A percentile compares a stretch with the other conserved stretches of the same genome.
Evolutionary conservation across 306 rosid genomes (phyloP).

Genomic region (Mucuna pruriens): DNA sequence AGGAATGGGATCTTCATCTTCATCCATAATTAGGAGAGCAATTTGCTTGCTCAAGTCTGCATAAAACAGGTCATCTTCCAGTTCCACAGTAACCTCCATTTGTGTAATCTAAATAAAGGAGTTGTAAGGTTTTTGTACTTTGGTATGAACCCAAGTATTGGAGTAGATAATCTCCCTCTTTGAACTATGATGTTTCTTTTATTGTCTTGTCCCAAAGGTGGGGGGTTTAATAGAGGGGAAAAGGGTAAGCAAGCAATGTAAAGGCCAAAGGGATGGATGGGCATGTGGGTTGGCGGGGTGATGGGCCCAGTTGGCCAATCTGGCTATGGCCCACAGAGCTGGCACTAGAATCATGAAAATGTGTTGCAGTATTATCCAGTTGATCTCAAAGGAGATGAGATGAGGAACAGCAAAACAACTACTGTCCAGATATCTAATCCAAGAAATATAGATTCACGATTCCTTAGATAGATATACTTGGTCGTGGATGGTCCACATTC

Average conservation of each 20-base stretch:
- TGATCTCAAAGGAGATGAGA: conserved; percentile 48
- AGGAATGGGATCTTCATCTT: conserved; percentile 68
- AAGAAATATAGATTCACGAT: conserved; percentile 46
- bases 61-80: conserved; percentile 76
- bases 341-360: conserved; percentile 59
- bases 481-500: conserved; percentile 37
- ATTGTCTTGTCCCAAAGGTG: conserved; percentile 26
- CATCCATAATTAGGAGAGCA: conserved; percentile 83
- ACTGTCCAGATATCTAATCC: conserved; percentile 52
- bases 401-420: conserved; percentile 58
- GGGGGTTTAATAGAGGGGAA: conserved; percentile 20
- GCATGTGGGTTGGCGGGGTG: conserved; percentile 84
- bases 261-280: no score
- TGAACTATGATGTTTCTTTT: background rate
- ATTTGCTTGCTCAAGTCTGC: conserved; percentile 87
- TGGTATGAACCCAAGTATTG: background rate
- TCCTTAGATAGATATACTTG: conserved; percentile 26
- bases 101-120: no score
- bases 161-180: background rate
- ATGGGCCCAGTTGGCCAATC: conserved; percentile 62
- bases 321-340: conserved; percentile 43
- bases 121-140: no score
- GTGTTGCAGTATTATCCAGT: conserved; percentile 58
- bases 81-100: conserved; percentile 65
- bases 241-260: conserved; percentile 30